Evolutionary conservation across 495 filamentous ascomycete genomes (phyloP).

Genomic region (Oleoguttula mirabilis): DNA sequence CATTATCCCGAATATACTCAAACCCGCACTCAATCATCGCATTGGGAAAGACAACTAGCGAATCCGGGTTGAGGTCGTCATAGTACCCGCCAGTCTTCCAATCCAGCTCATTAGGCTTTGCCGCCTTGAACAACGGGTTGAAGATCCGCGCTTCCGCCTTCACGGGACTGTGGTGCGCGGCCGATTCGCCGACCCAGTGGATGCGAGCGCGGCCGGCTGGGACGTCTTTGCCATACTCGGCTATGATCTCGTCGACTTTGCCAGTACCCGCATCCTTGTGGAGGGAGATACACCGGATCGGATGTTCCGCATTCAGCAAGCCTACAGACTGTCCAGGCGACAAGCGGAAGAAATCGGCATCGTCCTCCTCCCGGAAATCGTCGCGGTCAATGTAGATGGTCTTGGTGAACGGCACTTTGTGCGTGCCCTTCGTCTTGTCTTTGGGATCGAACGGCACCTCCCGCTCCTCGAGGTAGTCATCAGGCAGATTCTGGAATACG

Average conservation of each 20-base stretch:
- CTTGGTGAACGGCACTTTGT: slow-evolving; percentile 64
- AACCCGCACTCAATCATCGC: slow-evolving; percentile 81
- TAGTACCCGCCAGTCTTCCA: slow-evolving; percentile 59
- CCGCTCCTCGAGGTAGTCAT: slow-evolving; percentile 50
- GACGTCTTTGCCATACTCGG: slow-evolving; percentile 31
- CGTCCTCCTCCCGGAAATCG: slow-evolving; percentile 76
- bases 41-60: slow-evolving; percentile 61
- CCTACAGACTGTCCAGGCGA: slow-evolving; percentile 85
- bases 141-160: slow-evolving; percentile 70
- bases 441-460: slow-evolving; percentile 65
- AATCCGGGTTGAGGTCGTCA: slow-evolving; percentile 73
- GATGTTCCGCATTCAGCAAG: slow-evolving; percentile 68
- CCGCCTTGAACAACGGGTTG: slow-evolving; percentile 74
- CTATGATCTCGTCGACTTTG: slow-evolving; percentile 55
- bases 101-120: slow-evolving; percentile 55
- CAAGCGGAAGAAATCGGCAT: slow-evolving; percentile 82
- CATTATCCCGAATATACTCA: slow-evolving; percentile 57
- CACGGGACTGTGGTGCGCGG: slow-evolving; percentile 49
- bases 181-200: slow-evolving; percentile 66
- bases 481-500: slow-evolving; percentile 60
- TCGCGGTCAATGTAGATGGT: slow-evolving; percentile 83
- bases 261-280: slow-evolving; percentile 58
- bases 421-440: slow-evolving; percentile 40
- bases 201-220: slow-evolving; percentile 69
- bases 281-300: slow-evolving; percentile 68